phyloP scores from a whole-genome alignment of 257 asterid species.

The Pogostemon cablin region DNA sequence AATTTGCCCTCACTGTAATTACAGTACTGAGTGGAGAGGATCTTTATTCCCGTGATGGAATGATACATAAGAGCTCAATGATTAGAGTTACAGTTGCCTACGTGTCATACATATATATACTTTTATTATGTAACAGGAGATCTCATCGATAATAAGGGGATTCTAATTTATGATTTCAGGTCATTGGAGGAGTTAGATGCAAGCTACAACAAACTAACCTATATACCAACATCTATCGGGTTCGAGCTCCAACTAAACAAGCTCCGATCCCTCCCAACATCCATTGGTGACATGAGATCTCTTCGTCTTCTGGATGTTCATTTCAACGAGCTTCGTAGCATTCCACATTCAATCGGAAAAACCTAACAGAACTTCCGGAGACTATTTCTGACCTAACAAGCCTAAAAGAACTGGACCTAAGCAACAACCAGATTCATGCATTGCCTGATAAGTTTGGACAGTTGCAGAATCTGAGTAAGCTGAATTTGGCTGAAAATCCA shows the following conservation, averaged over 20 bases:
- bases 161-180: conserved; percentile 43
- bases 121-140: no score
- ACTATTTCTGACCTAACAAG: conserved; percentile 64
- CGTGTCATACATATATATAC: no score
- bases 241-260: conserved; percentile 75
- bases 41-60: no score
- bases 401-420: conserved; percentile 80
- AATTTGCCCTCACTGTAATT: no score
- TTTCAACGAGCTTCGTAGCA: conserved; percentile 72
- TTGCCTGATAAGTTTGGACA: conserved; percentile 73
- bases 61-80: no score
- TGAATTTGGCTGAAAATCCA: conserved; percentile 79
- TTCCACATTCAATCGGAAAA: conserved; percentile 69
- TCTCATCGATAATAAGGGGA: no score
- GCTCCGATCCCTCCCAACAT: conserved; percentile 76
- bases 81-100: no score
- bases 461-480: conserved; percentile 55
- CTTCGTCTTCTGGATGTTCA: conserved; percentile 58
- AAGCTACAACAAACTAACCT: conserved; percentile 78
- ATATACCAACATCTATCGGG: conserved; percentile 86
- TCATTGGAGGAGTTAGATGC: conserved; percentile 74
- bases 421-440: conserved; percentile 88
- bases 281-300: conserved; percentile 78
- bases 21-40: no score
- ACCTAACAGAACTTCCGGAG: conserved; percentile 70